These are phyloP conservation scores for Termitomyces sp. DNA, from an alignment of 768 basidiomycete species.

Conservation along the genomic window DNA sequence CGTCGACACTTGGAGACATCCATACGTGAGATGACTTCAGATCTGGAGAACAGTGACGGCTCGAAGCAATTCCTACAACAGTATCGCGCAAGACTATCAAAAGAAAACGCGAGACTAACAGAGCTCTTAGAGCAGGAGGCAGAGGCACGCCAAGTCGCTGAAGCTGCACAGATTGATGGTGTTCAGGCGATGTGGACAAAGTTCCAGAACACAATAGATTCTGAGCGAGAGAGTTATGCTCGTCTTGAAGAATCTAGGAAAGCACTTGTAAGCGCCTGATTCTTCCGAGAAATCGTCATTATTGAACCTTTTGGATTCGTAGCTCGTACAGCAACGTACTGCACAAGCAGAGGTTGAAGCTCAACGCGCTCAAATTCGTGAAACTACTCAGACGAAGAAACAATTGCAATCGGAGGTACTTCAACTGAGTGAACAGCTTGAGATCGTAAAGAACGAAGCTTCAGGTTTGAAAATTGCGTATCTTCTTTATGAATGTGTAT, in stretches of 20 bases:
- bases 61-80: constrained; percentile 62
- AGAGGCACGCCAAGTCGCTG: constrained; percentile 58
- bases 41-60: constrained; percentile 63
- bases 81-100: constrained; percentile 52
- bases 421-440: constrained; percentile 55
- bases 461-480: constrained; percentile 41
- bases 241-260: constrained; percentile 70
- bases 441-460: constrained; percentile 58
- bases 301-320: background rate
- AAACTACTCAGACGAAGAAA: constrained; percentile 54
- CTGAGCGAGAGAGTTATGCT: constrained; percentile 60
- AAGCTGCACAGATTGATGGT: constrained; percentile 62
- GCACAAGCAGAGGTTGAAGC: constrained; percentile 65
- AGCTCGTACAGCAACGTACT: constrained; percentile 68
- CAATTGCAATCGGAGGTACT: constrained; percentile 55
- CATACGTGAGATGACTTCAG: constrained; percentile 56
- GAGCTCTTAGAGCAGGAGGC: constrained; percentile 63
- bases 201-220: constrained; percentile 55
- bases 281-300: background rate
- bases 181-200: constrained; percentile 67
- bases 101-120: constrained; percentile 54
- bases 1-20: constrained; percentile 62
- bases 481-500: background rate
- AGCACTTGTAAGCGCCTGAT: constrained; percentile 50
- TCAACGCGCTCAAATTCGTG: constrained; percentile 60